Evolutionary conservation across 2,329 filamentous ascomycete species (phyloP).

Genomic region (Seiridium cupressi): DNA sequence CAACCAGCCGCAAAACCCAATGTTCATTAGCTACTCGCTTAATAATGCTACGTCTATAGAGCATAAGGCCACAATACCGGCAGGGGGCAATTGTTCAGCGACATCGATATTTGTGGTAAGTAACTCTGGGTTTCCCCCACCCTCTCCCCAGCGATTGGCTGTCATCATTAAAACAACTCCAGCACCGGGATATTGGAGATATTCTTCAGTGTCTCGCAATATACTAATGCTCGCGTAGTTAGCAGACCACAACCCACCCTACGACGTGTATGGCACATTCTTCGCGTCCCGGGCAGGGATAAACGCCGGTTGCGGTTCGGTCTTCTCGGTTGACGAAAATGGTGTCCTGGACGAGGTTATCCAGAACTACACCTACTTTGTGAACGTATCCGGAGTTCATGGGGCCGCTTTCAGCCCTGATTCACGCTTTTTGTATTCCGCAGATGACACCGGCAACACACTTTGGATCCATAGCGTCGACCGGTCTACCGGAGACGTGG

Average conservation of each 20-base stretch:
- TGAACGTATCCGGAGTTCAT: neutral
- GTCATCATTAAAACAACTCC: too few relatives aligned
- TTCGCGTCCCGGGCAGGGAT: slow-evolving; percentile 15
- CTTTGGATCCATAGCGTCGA: neutral
- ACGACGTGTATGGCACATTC: slow-evolving; percentile 26
- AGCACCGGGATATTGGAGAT: too few relatives aligned
- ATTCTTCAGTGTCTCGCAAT: too few relatives aligned
- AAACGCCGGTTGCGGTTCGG: slow-evolving; percentile 22
- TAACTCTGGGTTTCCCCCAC: too few relatives aligned
- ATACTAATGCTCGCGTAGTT: too few relatives aligned
- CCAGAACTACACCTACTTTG: neutral
- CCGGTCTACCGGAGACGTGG: neutral
- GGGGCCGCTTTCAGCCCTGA: neutral
- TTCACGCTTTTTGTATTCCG: neutral
- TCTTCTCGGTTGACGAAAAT: slow-evolving; percentile 38
- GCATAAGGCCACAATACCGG: slow-evolving; percentile 14
- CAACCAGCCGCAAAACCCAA: slow-evolving; percentile 10
- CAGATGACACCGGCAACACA: neutral
- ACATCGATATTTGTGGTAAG: slow-evolving; percentile 21
- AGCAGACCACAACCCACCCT: slow-evolving; percentile 18
- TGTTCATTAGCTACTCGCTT: slow-evolving; percentile 25
- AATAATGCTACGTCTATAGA: slow-evolving; percentile 17
- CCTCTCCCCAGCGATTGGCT: too few relatives aligned
- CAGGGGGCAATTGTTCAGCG: slow-evolving; percentile 15
- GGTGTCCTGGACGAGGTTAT: slow-evolving; percentile 28